Conservation (phyloP, 75 land plant species). For the Adiantum capillusveneris region DNA sequence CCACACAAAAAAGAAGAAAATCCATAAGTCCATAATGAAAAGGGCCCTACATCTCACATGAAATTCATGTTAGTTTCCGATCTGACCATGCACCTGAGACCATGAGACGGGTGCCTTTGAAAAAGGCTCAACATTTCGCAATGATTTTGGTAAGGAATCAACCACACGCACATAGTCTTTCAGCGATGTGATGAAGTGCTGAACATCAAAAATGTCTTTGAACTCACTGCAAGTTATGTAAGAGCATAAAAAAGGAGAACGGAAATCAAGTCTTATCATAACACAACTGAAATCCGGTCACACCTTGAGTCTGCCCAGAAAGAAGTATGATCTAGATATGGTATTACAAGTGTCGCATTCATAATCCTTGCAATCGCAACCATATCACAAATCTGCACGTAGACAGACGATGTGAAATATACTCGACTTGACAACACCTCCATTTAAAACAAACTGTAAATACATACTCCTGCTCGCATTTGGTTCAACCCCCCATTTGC, state of each 20-base stretch:
- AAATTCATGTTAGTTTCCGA: neutral
- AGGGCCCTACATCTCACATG: neutral
- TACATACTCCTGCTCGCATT: constrained; percentile 84
- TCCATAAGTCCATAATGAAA: neutral
- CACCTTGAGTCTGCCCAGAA: constrained; percentile 97
- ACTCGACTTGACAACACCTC: neutral
- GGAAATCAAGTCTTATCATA: neutral
- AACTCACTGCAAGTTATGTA: constrained; percentile 59
- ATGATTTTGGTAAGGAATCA: constrained; percentile 50
- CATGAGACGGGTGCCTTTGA: constrained; percentile 53
- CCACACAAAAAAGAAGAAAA: neutral
- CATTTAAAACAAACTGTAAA: neutral
- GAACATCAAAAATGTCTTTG: constrained; percentile 82
- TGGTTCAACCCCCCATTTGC: constrained; percentile 97
- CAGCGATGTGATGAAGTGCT: constrained; percentile 54
- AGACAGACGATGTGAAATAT: neutral
- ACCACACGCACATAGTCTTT: constrained; percentile 72
- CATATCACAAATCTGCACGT: constrained; percentile 87
- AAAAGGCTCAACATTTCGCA: constrained; percentile 38
- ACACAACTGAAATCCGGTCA: neutral
- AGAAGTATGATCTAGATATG: constrained; percentile 74
- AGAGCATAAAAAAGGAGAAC: neutral
- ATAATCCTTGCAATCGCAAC: constrained; percentile 88
- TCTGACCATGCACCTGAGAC: constrained; percentile 23
- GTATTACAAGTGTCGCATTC: constrained; percentile 91